These are phyloP conservation scores for Aspergillus nomiae DNA, from an alignment of 2,329 filamentous ascomycete genomes.

Conservation along the genomic window DNA sequence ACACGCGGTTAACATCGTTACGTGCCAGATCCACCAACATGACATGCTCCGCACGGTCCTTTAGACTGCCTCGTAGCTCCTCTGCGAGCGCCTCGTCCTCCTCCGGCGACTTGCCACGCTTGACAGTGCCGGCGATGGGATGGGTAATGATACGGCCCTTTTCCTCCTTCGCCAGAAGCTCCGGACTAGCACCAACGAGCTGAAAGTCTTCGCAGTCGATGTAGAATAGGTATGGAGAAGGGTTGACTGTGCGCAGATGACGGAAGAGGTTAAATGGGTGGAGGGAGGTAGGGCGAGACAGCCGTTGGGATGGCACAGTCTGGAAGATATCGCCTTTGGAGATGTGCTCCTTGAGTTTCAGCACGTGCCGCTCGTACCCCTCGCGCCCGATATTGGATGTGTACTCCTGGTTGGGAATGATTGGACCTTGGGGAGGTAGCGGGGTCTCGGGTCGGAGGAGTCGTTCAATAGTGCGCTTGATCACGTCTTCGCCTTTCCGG, in stretches of 20 bases:
- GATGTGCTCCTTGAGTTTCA: constrained; percentile 85
- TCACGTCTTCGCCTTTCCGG: constrained; percentile 62
- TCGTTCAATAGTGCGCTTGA: constrained; percentile 69
- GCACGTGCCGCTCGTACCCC: constrained; percentile 91
- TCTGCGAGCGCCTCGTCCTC: constrained; percentile 80
- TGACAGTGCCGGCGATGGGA: constrained; percentile 94
- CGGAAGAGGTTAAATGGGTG: constrained; percentile 99
- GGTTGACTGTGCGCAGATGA: constrained; percentile 94
- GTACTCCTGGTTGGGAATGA: constrained; percentile 74
- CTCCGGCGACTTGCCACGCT: constrained; percentile 75
- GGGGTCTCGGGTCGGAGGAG: constrained; percentile 75
- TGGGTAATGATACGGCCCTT: constrained; percentile 88
- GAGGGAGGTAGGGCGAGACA: constrained; percentile 82
- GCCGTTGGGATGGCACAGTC: constrained; percentile 90
- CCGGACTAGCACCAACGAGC: constrained; percentile 91
- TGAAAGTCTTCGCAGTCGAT: constrained; percentile 90
- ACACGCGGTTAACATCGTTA: constrained; percentile 95
- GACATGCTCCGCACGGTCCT: constrained; percentile 92
- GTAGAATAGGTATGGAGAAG: constrained; percentile 96
- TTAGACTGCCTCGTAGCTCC: constrained; percentile 76
- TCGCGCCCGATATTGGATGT: constrained; percentile 86
- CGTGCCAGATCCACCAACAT: constrained; percentile 96
- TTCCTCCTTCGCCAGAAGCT: constrained; percentile 91
- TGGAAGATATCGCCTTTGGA: constrained; percentile 93
- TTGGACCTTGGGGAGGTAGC: constrained; percentile 73